Evolutionary conservation across 176 grass and related monocot species (phyloP).

Genomic region (Lolium perenne): DNA sequence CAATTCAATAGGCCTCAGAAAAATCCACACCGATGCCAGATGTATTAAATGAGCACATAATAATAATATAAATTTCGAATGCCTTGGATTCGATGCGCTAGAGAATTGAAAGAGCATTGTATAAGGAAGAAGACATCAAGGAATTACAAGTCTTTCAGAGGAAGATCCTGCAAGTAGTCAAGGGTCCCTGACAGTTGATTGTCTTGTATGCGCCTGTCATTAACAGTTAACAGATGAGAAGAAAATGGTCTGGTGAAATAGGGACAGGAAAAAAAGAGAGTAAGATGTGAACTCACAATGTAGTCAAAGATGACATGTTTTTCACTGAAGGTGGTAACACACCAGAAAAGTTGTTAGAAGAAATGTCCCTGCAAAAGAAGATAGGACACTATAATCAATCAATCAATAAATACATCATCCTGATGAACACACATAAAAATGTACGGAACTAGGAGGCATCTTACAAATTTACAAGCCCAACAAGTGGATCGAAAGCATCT

Average conservation of each 20-base stretch:
- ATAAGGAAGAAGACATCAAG: background rate
- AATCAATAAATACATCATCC: slow-evolving; percentile 12
- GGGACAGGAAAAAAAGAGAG: background rate
- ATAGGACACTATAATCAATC: slow-evolving; percentile 30
- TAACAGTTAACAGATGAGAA: slow-evolving; percentile 20
- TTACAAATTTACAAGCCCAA: slow-evolving; percentile 91
- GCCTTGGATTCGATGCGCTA: background rate
- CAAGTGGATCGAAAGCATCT: slow-evolving; percentile 74
- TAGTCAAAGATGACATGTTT: slow-evolving; percentile 84
- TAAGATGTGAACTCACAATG: slow-evolving; percentile 65
- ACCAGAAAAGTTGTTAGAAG: slow-evolving; percentile 81
- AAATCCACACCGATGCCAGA: slow-evolving; percentile 18
- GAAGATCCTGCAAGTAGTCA: slow-evolving; percentile 78
- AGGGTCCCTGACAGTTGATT: slow-evolving; percentile 86
- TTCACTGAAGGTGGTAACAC: slow-evolving; percentile 77
- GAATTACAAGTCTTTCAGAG: slow-evolving; percentile 82
- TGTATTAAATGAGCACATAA: slow-evolving; percentile 30
- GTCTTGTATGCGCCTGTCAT: slow-evolving; percentile 73
- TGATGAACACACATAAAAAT: slow-evolving; percentile 12
- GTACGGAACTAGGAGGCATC: slow-evolving; percentile 9
- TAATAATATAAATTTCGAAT: slow-evolving; percentile 16
- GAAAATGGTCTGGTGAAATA: slow-evolving; percentile 14
- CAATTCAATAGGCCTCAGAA: slow-evolving; percentile 15
- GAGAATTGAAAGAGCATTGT: slow-evolving; percentile 12
- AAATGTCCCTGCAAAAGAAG: slow-evolving; percentile 70